These are phyloP conservation scores for Boletus barrowsii DNA, from an alignment of 768 basidiomycete genomes.

Conservation along the genomic window DNA sequence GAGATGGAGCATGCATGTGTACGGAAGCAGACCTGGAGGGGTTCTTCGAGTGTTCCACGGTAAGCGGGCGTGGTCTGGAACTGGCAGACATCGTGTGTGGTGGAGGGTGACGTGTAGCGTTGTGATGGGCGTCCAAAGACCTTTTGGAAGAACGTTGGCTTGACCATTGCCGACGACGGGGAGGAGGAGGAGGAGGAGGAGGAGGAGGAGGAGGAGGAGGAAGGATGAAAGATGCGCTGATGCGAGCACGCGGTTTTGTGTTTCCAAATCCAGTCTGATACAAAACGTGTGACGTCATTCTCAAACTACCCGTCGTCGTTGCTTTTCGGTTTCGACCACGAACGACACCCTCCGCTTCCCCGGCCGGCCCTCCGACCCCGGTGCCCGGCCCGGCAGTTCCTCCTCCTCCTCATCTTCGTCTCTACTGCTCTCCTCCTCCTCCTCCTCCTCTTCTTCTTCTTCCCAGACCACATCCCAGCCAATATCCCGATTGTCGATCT, in stretches of 20 bases:
- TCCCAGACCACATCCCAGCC: slow-evolving; percentile 38
- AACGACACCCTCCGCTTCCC: slow-evolving; percentile 54
- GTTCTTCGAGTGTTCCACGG: slow-evolving; percentile 12
- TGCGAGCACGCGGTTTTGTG: slow-evolving; percentile 18
- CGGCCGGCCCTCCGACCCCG: slow-evolving; percentile 7
- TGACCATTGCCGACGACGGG: slow-evolving; percentile 39
- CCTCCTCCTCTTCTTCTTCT: slow-evolving; percentile 38
- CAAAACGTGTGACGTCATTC: slow-evolving; percentile 20
- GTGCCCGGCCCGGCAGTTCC: slow-evolving; percentile 36
- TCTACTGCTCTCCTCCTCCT: slow-evolving; percentile 32
- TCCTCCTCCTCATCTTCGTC: slow-evolving; percentile 41
- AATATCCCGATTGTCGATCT: slow-evolving; percentile 40
- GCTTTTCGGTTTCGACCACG: slow-evolving; percentile 25
- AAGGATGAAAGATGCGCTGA: slow-evolving; percentile 2
- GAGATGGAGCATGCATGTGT: not conserved
- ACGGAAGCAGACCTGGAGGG: slow-evolving; percentile 18
- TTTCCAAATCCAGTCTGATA: slow-evolving; percentile 19
- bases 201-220: not conserved
- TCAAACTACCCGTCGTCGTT: slow-evolving; percentile 2
- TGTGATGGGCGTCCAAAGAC: slow-evolving; percentile 65
- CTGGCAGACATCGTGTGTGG: slow-evolving; percentile 5
- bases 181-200: not conserved
- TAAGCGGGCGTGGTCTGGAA: not conserved
- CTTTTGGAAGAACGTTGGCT: slow-evolving; percentile 57
- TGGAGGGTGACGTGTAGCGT: slow-evolving; percentile 41